Base-by-base conservation (phyloP, 1,284 basidiomycete genomes). In the Heterobasidion occidentale region DNA sequence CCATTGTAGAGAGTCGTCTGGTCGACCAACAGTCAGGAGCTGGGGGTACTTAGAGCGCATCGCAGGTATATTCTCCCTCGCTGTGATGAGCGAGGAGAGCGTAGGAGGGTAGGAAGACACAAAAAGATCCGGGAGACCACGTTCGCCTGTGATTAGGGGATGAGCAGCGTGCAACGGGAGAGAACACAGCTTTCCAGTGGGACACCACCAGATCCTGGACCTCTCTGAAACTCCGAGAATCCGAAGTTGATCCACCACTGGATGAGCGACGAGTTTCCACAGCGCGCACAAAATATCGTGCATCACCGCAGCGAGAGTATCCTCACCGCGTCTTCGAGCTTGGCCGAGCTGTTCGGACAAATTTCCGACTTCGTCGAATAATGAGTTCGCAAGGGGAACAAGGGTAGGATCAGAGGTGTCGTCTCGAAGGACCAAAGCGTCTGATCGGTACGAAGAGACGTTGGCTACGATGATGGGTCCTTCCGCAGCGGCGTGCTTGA, bases 171-270 rank as follows among this genome's bases (percentile, higher is more conserved):
- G 76, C 1, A 77, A 57, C 2, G 76, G 76, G 12, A 77, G 56
- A 12, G 62, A 61, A 15, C 68, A 61, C 35, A 77, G 61, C 5
- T 53, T 47, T 1, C 67, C 67, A 0, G 71, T 72, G 2, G 73
- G 74, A 54, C 74, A 77, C 76, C 76, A 78, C 74, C 76, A 77
- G 14, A 78, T 63, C 9, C 70, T 69, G 1, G 71, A 67, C 14
- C 67, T 60, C 15, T 50, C 51, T 0, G 57, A 51, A 4, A 59
- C 52, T 19, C 45, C 53, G 6, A 65, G 53, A 6, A 52, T 20
- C 4, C 49, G 20, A 1, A 74, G 34, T 44, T 54, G 56, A 33
- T 63, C 59, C 12, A 68, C 56, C n/a, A 75, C 60, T 7, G 71
- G 71, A 11, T 52, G 53, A 8, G 69, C 70, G 36, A 76, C 54